phyloP scores from a whole-genome alignment of 495 filamentous ascomycete species.

The Annulohypoxylon moriforme region DNA sequence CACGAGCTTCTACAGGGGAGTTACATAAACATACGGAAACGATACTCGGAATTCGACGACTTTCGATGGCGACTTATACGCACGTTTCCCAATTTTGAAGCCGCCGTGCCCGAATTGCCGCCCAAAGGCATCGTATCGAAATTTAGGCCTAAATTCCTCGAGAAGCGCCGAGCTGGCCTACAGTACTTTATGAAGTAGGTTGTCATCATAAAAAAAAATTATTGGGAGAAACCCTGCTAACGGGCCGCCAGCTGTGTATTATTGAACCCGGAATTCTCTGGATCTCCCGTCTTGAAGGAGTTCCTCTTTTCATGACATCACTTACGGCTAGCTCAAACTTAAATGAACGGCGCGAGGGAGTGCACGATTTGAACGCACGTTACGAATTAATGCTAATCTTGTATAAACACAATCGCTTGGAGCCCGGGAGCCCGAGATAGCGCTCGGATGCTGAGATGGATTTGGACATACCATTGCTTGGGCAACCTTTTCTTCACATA shows the following conservation, averaged over 20 bases:
- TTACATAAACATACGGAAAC: conserved; percentile 65
- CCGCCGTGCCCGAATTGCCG: conserved; percentile 65
- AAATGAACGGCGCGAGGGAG: neutral
- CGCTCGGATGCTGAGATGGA: conserved; percentile 9
- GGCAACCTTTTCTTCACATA: neutral
- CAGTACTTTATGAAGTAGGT: conserved; percentile 68
- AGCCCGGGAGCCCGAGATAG: conserved; percentile 4
- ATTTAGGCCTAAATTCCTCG: conserved; percentile 64
- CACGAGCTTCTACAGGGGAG: conserved; percentile 53
- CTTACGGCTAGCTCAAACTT: neutral
- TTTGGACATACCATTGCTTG: neutral
- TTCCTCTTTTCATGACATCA: conserved; percentile 64
- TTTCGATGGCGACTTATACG: conserved; percentile 60
- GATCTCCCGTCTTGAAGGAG: conserved; percentile 66
- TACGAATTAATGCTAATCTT: conserved; percentile 51
- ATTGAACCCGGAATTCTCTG: conserved; percentile 67
- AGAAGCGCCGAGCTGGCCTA: conserved; percentile 63
- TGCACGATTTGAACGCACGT: conserved; percentile 35
- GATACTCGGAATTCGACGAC: conserved; percentile 69
- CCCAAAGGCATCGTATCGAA: conserved; percentile 66
- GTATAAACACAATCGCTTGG: conserved; percentile 40
- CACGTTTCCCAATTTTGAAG: conserved; percentile 66
- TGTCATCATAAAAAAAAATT: neutral
- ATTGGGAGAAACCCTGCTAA: conserved; percentile 19
- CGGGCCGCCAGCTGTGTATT: conserved; percentile 61